Conservation (phyloP, 2,329 filamentous ascomycete genomes). For the Podosphaera leucotricha region DNA sequence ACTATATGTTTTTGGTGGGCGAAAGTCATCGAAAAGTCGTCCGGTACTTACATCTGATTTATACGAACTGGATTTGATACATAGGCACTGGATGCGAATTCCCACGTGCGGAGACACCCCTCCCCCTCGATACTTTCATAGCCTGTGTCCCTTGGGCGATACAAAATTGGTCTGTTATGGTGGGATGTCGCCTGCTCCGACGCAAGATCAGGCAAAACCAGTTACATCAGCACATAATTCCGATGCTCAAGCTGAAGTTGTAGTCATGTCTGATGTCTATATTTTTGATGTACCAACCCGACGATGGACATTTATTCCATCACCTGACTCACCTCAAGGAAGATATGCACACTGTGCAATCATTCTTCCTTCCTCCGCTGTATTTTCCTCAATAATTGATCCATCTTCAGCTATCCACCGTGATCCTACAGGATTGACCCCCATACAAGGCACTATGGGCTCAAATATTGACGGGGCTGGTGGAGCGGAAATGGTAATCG, state of each 20-base stretch:
- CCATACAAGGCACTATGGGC: constrained; percentile 71
- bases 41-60: constrained; percentile 71
- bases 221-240: constrained; percentile 20
- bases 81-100: constrained; percentile 79
- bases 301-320: constrained; percentile 65
- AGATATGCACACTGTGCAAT: constrained; percentile 93
- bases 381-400: constrained; percentile 61
- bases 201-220: constrained; percentile 20
- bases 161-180: constrained; percentile 96
- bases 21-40: constrained; percentile 61
- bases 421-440: constrained; percentile 60
- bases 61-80: constrained; percentile 79
- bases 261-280: constrained; percentile 95
- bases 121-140: constrained; percentile 88
- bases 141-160: constrained; percentile 77
- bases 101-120: constrained; percentile 69
- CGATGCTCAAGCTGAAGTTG: constrained; percentile 61
- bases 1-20: constrained; percentile 86
- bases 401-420: constrained; percentile 73
- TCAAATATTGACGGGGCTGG: constrained; percentile 76
- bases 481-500: constrained; percentile 90
- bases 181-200: constrained; percentile 67
- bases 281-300: constrained; percentile 70
- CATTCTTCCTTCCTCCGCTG: constrained; percentile 64
- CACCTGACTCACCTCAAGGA: constrained; percentile 67